Percentiles rank a stretch among this genome's conserved stretches.
phyloP scores from a whole-genome alignment of 768 basidiomycete genomes.

The Dacryopinax primogenitus region DNA sequence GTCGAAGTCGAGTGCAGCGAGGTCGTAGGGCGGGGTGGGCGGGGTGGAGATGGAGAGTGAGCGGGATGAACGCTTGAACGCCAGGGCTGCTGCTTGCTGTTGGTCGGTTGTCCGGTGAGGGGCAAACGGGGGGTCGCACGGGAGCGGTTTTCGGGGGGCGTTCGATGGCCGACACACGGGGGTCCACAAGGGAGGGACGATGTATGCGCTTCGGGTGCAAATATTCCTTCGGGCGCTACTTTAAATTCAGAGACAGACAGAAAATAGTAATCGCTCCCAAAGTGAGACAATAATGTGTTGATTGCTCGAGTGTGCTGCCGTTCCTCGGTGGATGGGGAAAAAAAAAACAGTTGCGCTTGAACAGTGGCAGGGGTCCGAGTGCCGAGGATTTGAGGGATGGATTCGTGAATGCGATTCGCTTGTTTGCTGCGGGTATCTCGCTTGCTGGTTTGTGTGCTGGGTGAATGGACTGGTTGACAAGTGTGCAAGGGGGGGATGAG shows the following conservation, averaged over 20 bases:
- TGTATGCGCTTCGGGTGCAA: background rate
- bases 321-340: background rate
- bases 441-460: background rate
- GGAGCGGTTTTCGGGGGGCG: background rate
- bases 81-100: background rate
- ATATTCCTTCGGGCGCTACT: background rate
- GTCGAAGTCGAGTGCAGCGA: background rate
- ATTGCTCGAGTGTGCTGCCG: background rate
- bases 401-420: background rate
- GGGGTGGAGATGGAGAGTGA: conserved; percentile 7
- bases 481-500: background rate
- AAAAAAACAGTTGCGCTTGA: background rate
- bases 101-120: too few species aligned
- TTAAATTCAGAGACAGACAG: background rate
- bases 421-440: conserved; percentile 2
- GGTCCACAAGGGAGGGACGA: background rate
- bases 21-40: conserved; percentile 4
- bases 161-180: background rate
- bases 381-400: too few species aligned
- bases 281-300: background rate
- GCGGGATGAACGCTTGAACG: conserved; percentile 7
- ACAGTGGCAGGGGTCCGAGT: background rate
- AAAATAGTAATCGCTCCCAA: background rate
- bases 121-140: background rate
- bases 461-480: background rate